These are phyloP conservation scores for Suillus variegatus DNA, from an alignment of 768 basidiomycete species.

Conservation along the genomic window DNA sequence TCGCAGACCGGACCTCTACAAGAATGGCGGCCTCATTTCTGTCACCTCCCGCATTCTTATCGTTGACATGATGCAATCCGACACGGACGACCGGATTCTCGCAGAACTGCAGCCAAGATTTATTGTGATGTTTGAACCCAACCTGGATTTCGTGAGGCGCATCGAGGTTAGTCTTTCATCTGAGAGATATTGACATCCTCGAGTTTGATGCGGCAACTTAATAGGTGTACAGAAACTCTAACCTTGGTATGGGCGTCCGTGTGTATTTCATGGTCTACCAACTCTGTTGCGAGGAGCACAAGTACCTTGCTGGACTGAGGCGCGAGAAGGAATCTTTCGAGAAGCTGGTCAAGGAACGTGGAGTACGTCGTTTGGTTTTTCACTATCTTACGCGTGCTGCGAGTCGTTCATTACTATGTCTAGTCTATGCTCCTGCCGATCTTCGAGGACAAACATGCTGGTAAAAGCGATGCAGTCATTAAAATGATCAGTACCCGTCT, in stretches of 20 bases:
- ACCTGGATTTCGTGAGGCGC: conserved; percentile 87
- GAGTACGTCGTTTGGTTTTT: conserved; percentile 65
- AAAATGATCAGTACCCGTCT: conserved; percentile 83
- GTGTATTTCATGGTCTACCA: conserved; percentile 97
- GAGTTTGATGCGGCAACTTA: not conserved
- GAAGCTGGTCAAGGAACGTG: conserved; percentile 87
- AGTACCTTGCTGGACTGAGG: conserved; percentile 85
- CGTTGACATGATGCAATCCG: conserved; percentile 89
- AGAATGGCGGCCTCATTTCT: conserved; percentile 84
- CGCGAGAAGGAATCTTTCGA: conserved; percentile 96
- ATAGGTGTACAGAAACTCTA: conserved; percentile 84
- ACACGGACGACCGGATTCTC: conserved; percentile 86
- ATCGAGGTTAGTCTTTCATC: conserved; percentile 65
- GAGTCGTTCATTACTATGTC: not conserved
- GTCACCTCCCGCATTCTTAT: conserved; percentile 94
- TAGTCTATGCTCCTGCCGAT: conserved; percentile 92
- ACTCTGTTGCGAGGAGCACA: conserved; percentile 93
- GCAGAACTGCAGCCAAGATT: conserved; percentile 88
- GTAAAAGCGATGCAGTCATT: conserved; percentile 57
- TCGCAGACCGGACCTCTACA: conserved; percentile 82
- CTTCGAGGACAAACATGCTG: conserved; percentile 55
- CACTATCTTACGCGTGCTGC: not conserved
- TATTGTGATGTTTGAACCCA: conserved; percentile 95
- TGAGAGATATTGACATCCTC: not conserved
- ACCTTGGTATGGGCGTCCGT: conserved; percentile 79